Base-by-base conservation (phyloP, 768 basidiomycete species). In the Boletus barrowsii region DNA sequence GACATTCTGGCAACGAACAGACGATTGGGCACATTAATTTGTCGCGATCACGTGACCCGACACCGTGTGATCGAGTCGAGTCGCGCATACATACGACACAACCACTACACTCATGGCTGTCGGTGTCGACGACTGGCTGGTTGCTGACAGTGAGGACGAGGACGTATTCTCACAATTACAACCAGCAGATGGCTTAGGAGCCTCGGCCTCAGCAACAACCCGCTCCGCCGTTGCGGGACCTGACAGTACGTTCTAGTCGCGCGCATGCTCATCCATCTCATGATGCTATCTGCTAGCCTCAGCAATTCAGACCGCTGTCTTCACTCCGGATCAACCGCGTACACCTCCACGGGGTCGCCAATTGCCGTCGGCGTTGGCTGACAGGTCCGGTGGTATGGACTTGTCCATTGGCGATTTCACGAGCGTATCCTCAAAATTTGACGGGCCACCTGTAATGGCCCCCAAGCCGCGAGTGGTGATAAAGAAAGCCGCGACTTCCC, bases 71-170 rank as follows among this genome's bases (percentile, higher is more conserved):
- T 59, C 40, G 48, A 43, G 54, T 26, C 33, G 33, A 33, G 33
- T 11, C 14, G 33, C 33, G 33, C 36, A 26, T 6, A 30, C 39
- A 29, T 42, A 56, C 35, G 2, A n/a, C 49, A 39, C 10, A 2
- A 29, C 42, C 14, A 60, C 56, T 29, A 49, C 52, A 33, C 30
- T 24, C 47, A 58, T 69, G 61, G 26, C 47, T 17, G 42, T 30
- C 36, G 42, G 32, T 8, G 52, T 61, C 29, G 58, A 69, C 17
- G 70, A 77, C 53, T 79, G 79, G 65, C 65, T 79, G n/a, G 74
- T 81, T 47, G 75, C 75, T 24, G 81, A 78, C 61, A 82, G 81
- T 63, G 76, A 77, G 47, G 76, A 68, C 26, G 76, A 77, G 45
- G 66, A 54, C 33, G 41, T 0, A 20, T 51, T 53, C 5, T 4